Base-by-base conservation (phyloP, 2,329 filamentous ascomycete species). In the Huntiella abstrusa region DNA sequence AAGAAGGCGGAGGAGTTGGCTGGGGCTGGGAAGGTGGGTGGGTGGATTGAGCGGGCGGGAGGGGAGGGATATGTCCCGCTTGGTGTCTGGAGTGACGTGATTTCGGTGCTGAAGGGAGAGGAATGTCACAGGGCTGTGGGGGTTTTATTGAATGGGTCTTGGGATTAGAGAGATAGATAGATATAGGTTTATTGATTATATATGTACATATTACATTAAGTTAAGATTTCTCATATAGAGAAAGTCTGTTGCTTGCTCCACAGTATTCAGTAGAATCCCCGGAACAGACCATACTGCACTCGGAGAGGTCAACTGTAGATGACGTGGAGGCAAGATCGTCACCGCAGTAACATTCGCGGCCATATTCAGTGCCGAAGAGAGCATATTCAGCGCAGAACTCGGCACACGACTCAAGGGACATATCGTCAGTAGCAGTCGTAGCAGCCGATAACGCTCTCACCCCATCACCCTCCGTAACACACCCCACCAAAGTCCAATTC, bases 1-100 rank as follows among this genome's bases (percentile, higher is more conserved):
- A 74, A 79, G 16, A 91, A 91, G 4, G 91, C 91, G 1, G 77
- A 71, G 54, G 83, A 86, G 56, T 96, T 91, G 86, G 91, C 22
- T 28, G 22, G 22, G 22, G 8, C 8, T 28, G 22, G 22, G 8
- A 28, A 28, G 22, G 22, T 28, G 6, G 22, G 22, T 3, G 22
- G 22, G 8, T 28, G 22, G 22, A 10, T 28, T 28, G 22, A 28
- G 3, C 22, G 22, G 6, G 22, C 22, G 6, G 22, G 22, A 2
- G 22, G 22, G 10, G 22, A 28, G 22, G 22, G 22, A 10, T 28
- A 28, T 28, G 10, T 28, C 22, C 22, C 22, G 22, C 8, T 28
- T 7, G 22, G 22, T 28, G 22, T 28, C 6, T 28, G 22, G 22
- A 28, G 22, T 28, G 22, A 28, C 8, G 5, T 28, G 4, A 2